A percentile compares a stretch with the other conserved stretches of the same genome.
These are phyloP conservation scores for Thermothielavioides terrestris DNA, from an alignment of 495 filamentous ascomycete species.

Conservation along the genomic window DNA sequence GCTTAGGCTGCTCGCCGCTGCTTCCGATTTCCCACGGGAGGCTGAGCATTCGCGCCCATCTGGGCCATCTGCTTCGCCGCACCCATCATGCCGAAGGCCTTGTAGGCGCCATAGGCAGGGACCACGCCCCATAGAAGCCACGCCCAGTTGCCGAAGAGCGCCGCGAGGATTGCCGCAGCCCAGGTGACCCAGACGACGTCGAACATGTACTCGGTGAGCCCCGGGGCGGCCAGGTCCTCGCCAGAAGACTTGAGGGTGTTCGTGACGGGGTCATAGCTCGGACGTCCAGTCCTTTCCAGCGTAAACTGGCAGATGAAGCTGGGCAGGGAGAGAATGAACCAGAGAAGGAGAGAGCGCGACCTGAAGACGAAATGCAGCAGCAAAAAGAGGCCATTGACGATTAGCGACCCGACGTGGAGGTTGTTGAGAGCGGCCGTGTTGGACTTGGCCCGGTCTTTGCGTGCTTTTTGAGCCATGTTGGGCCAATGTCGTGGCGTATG, in stretches of 20 bases:
- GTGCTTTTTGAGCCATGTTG: constrained; percentile 75
- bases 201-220: constrained; percentile 96
- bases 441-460: constrained; percentile 78
- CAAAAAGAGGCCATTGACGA: constrained; percentile 65
- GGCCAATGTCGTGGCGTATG: background rate
- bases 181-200: constrained; percentile 91
- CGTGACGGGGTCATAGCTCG: constrained; percentile 52
- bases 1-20: constrained; percentile 35
- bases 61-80: constrained; percentile 56
- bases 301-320: constrained; percentile 70
- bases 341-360: constrained; percentile 58
- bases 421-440: constrained; percentile 67
- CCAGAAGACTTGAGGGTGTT: constrained; percentile 65
- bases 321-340: constrained; percentile 63
- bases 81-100: constrained; percentile 59
- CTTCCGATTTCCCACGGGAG: constrained; percentile 40
- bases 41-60: constrained; percentile 19
- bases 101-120: constrained; percentile 60
- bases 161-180: constrained; percentile 55
- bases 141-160: constrained; percentile 62
- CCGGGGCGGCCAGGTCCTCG: constrained; percentile 81
- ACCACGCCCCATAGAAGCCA: constrained; percentile 68
- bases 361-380: constrained; percentile 59
- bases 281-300: constrained; percentile 74
- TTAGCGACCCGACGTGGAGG: constrained; percentile 65